Base-by-base conservation (phyloP, 73 alveolate genomes). In the Paramecium caudatum region DNA sequence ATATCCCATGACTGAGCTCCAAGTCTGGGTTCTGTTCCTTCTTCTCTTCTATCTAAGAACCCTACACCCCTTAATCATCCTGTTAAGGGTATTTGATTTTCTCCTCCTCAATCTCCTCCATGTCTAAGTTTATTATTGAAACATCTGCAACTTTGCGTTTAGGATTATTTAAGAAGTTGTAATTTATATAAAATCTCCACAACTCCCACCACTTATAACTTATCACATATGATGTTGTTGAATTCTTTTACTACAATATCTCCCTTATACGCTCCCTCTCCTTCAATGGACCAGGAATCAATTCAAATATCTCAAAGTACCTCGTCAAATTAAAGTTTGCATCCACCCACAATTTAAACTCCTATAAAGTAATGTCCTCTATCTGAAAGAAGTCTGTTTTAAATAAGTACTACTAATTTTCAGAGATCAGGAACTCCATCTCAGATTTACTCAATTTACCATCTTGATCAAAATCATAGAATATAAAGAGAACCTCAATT, bases 251-350 rank as follows among this genome's bases (percentile, higher is more conserved):
- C 63, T 13, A n/a, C 5, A 91, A 36, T 45, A 94, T 74, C 33
- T 87, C 93, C 16, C 43, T 43, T 1, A 93, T 83, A 10, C 82
- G 82, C 47, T 93, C 84, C 30, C 93, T 63, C 69, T 94, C 98
- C 55, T 92, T 93, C 1, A 50, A 63, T 23, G 96, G 96, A 10
- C 95, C 82, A 39, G 98, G 98, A 3, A 94, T 82, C 23, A 94
- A 41, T 63, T 93, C 96, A 86, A 94, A 94, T 74, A 41, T 37
- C 15, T 74, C 88, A n/a, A 41, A 74, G 19, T 41, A 74, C 10
- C 68, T 74, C 5, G 47, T 43, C 7, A 41, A 17, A 43, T 74
- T 45, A 12, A 74, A 74, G 39, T 74, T 74, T 39, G 41, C 15
- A n/a, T 74, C 88, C 8, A 21, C 32, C 88, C 88, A 74, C 6